A percentile compares a stretch with the other conserved stretches of the same genome.
Evolutionary conservation across 2,329 filamentous ascomycete species (phyloP).

Genomic region (Beauveria sp.): DNA sequence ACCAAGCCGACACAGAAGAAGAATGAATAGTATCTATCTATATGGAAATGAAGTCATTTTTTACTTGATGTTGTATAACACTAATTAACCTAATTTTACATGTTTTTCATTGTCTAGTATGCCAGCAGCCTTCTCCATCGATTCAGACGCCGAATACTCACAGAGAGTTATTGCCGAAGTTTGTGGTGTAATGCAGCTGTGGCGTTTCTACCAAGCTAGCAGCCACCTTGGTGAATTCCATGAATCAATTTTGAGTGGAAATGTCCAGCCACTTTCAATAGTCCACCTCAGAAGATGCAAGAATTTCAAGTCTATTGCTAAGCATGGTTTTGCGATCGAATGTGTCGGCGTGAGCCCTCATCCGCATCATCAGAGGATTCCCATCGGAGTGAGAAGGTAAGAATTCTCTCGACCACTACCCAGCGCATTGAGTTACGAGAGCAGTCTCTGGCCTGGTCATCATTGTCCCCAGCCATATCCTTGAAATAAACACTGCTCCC

Average conservation of each 20-base stretch:
- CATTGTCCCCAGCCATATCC: not conserved
- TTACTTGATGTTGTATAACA: too few species aligned
- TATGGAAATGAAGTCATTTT: not conserved
- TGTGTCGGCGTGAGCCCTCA: constrained; percentile 2
- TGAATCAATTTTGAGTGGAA: not conserved
- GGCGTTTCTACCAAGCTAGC: not conserved
- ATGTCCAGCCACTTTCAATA: not conserved
- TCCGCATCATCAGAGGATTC: constrained; percentile 17
- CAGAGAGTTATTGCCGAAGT: not conserved
- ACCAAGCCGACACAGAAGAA: too few species aligned
- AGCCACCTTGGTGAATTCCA: not conserved
- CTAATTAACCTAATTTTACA: not conserved
- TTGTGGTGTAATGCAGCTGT: not conserved
- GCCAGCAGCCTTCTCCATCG: not conserved
- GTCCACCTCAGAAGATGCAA: not conserved
- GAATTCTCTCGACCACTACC: constrained; percentile 29
- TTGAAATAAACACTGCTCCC: not conserved
- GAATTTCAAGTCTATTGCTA: not conserved
- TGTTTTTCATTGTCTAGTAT: not conserved
- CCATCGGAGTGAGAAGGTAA: constrained; percentile 30
- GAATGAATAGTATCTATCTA: too few species aligned
- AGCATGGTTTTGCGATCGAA: not conserved
- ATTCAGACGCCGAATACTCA: not conserved
- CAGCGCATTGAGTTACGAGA: constrained; percentile 26
- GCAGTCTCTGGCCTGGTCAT: not conserved